Base-by-base conservation (phyloP, 2,329 filamentous ascomycete genomes). In the Scedosporium apiospermum region DNA sequence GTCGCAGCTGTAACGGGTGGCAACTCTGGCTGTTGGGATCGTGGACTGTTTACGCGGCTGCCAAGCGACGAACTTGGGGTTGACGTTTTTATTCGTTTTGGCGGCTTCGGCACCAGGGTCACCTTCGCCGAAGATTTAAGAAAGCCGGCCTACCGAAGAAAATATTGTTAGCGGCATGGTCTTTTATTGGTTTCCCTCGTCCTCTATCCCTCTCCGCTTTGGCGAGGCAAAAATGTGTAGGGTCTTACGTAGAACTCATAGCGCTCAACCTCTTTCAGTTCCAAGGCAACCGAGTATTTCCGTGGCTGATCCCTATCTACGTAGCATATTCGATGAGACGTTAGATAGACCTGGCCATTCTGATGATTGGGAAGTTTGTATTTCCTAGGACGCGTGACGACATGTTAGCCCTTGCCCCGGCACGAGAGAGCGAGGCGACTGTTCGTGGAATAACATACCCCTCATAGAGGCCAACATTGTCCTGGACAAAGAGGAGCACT, bases 391-490 rank as follows among this genome's bases (percentile, higher is more conserved):
- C 60, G 63, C 66, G 53, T 26, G 66, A 66, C 44, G 61, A 60
- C 66, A 58, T 63, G 53, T 38, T 34, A 62, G 42, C 58, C 61
- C 64, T 57, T 14, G 26, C 4, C 4, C 34, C 34, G 4, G 34
- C 9, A 38, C 34, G 34, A 38, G 34, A 38, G 34, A 41, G 49
- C 23, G 62, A 12, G 58, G 7, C 38, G 38, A 57, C 5, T 42
- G n/a, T 4, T 51, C 27, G 58, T 21, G 21, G 26, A 16, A 21
- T 60, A 51, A 14, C 87, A 77, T 82, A 96, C 92, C 95, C 95
- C 82, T 98, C 91, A 78, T 99, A 99, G 65, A 99, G 82, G 68
- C 95, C 95, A 70, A 99, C 93, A 74, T 91, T 93, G 81, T 98
- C 93, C 79, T 98, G 93, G 64, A 99, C 93, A 77, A 96, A 98